Evolutionary conservation across 768 basidiomycete genomes (phyloP), one percentile per base, ranked within the genome.

Genomic region (Termitomyces sp.): DNA sequence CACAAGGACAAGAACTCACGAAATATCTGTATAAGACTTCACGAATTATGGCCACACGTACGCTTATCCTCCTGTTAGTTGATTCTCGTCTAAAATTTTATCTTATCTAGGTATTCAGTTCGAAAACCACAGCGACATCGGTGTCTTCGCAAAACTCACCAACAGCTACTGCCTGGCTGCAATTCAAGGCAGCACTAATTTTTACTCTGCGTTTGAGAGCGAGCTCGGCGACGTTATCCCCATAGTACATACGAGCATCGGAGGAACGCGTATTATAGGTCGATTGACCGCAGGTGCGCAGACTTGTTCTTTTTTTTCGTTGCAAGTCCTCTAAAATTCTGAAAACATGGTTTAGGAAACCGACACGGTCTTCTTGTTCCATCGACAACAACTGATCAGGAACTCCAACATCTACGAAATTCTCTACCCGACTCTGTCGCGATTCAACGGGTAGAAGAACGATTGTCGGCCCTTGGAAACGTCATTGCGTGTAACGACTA

Each of bases 401-500:
- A 99, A 72, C 85, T 98, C 2, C 97, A 98, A 72, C 97, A 99
- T 72, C 82, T 99, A 57, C 89, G 97, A 34, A 99, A 98, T 70
- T 85, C 95, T 10, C 82, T 98, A 34, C 97, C 97, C 4, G 94
- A 97, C 57, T 63, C 86, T n/a, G 90, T 99, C 64, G 88, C 90
- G 37, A 88, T 99, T 67, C 97, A 98, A 72, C 86, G 97, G 20
- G 89, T 99, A 55, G 97, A 99, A 71, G 97, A 98, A 77, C 89
- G 97, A 30, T 80, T 99, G 61, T 96, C 93, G 20, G 97, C 97
- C 0, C 87, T 99, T 27, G 97, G 97, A 24, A 99, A 99, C 71
- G 96, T 99, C 61, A 95, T 99, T 71, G 94, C 93, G 13, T 95
- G 93, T 77, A 99, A 98, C 74, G 97, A 99, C 77, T 91, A 98